These are phyloP conservation scores for Zymoseptoria ardabiliae DNA, from an alignment of 2,329 filamentous ascomycete species.

Conservation along the genomic window DNA sequence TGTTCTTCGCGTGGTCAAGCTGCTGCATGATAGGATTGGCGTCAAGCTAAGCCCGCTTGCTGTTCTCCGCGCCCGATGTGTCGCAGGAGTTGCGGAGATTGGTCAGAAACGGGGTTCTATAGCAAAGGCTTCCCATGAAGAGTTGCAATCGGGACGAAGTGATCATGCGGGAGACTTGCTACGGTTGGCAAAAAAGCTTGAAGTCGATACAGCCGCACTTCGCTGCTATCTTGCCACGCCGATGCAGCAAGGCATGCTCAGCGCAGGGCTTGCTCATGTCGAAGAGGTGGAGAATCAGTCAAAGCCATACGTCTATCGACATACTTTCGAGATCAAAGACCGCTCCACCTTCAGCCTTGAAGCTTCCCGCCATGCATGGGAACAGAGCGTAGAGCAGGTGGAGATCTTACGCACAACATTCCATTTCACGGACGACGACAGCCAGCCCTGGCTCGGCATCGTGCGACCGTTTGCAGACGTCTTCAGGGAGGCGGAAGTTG, in stretches of 20 bases:
- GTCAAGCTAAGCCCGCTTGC: slow-evolving; percentile 9
- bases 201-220: not conserved
- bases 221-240: slow-evolving; percentile 3
- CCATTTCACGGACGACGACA: slow-evolving; percentile 7
- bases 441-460: slow-evolving; percentile 9
- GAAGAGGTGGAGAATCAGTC: not conserved
- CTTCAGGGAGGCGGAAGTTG: slow-evolving; percentile 1
- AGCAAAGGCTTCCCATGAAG: not conserved
- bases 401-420: slow-evolving; percentile 12
- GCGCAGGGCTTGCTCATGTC: slow-evolving; percentile 7
- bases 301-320: slow-evolving; percentile 10
- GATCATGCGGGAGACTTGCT: not conserved
- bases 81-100: not conserved
- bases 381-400: slow-evolving; percentile 1
- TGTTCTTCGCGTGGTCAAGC: slow-evolving; percentile 10
- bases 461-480: slow-evolving; percentile 2
- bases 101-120: not conserved
- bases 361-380: slow-evolving; percentile 8
- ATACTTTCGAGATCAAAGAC: slow-evolving; percentile 9
- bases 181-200: not conserved
- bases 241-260: slow-evolving; percentile 12
- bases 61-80: slow-evolving; percentile 3
- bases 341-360: not conserved
- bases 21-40: slow-evolving; percentile 3
- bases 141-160: not conserved